phyloP scores from a whole-genome alignment of 768 basidiomycete genomes.

The Kwoniella europaea region DNA sequence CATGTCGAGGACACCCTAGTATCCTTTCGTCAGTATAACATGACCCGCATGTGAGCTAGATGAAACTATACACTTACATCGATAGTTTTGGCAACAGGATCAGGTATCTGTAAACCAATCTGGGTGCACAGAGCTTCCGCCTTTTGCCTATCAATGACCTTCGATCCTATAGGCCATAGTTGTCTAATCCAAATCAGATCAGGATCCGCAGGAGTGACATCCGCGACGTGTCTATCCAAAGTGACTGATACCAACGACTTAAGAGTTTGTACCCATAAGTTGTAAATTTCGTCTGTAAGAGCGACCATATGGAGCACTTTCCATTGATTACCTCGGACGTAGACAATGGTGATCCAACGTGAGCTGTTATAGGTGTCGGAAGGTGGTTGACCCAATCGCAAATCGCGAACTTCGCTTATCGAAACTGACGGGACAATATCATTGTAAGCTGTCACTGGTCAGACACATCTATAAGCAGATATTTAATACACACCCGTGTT shows the following conservation, averaged over 20 bases:
- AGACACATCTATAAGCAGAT: not conserved
- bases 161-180: constrained; percentile 49
- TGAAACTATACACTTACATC: constrained; percentile 7
- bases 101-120: constrained; percentile 43
- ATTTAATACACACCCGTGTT: constrained; percentile 9
- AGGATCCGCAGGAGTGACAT: constrained; percentile 46
- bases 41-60: constrained; percentile 3
- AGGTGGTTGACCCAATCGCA: constrained; percentile 71
- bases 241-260: constrained; percentile 62
- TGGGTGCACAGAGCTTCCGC: constrained; percentile 41
- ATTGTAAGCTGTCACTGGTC: not conserved
- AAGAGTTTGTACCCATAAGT: constrained; percentile 70
- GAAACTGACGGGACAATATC: constrained; percentile 64
- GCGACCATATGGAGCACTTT: constrained; percentile 87
- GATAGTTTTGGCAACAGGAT: constrained; percentile 7
- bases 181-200: constrained; percentile 51
- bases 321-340: constrained; percentile 65
- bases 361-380: constrained; percentile 64
- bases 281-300: constrained; percentile 67
- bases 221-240: constrained; percentile 38
- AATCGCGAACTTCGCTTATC: constrained; percentile 83
- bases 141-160: constrained; percentile 39
- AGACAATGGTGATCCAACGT: constrained; percentile 84
- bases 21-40: not conserved
- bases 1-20: constrained; percentile 56